These are phyloP conservation scores for Straminergon stramineum DNA, from an alignment of 225 moss, liverwort and hornwort genomes.

Conservation along the genomic window DNA sequence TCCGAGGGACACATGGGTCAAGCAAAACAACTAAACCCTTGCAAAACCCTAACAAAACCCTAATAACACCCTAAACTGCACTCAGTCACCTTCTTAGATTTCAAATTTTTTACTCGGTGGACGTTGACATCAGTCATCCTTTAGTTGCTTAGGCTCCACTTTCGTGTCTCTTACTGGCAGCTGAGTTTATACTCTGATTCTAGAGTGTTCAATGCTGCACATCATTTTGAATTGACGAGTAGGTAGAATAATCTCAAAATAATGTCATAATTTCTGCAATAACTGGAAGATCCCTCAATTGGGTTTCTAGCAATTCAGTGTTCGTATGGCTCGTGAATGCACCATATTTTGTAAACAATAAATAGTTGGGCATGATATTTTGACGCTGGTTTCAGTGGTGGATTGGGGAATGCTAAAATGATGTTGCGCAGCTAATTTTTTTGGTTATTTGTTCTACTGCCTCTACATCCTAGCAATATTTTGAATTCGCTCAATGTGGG, in stretches of 20 bases:
- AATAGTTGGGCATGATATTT: not conserved
- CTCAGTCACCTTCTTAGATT: not conserved
- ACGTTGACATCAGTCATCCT: not conserved
- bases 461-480: not conserved
- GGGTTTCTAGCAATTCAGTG: not conserved
- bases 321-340: not conserved
- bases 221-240: not conserved
- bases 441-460: not conserved
- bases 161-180: not conserved
- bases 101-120: not conserved
- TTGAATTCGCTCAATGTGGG: not conserved
- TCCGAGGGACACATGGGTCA: conserved; percentile 37
- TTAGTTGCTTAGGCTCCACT: not conserved
- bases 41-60: not conserved
- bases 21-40: not conserved
- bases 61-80: not conserved
- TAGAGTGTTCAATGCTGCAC: not conserved
- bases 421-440: not conserved
- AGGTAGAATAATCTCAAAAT: not conserved
- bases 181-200: not conserved
- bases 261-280: not conserved
- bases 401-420: not conserved
- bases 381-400: not conserved
- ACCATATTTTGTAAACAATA: not conserved
- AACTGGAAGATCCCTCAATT: not conserved